These are phyloP conservation scores for Lactifluus hygrophoroides DNA, from an alignment of 768 basidiomycete genomes.

Conservation along the genomic window DNA sequence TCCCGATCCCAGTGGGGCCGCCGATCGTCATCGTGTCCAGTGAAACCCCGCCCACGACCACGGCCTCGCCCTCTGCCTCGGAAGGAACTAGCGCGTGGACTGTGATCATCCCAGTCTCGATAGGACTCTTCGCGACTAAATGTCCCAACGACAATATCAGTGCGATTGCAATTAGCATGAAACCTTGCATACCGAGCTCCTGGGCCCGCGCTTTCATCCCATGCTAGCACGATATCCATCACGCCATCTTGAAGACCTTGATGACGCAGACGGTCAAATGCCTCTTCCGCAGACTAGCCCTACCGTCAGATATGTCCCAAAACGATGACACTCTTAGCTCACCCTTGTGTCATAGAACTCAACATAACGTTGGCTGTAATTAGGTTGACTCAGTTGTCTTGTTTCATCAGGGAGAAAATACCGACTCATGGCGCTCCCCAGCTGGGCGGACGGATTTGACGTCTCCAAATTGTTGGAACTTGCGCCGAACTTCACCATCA, in stretches of 20 bases:
- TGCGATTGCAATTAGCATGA: slow-evolving; percentile 1
- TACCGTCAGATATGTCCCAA: slow-evolving; percentile 10
- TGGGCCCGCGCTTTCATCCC: slow-evolving; percentile 54
- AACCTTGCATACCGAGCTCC: slow-evolving; percentile 24
- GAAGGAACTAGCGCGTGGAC: slow-evolving; percentile 24
- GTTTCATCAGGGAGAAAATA: neutral
- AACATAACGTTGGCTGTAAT: slow-evolving; percentile 76
- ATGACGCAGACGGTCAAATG: slow-evolving; percentile 72
- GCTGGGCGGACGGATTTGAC: slow-evolving; percentile 71
- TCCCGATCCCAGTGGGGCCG: slow-evolving; percentile 18
- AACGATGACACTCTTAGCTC: slow-evolving; percentile 22
- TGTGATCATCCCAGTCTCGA: slow-evolving; percentile 22
- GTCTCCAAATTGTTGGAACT: slow-evolving; percentile 86
- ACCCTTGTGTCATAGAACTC: slow-evolving; percentile 90
- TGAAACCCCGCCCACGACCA: slow-evolving; percentile 23
- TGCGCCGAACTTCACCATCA: slow-evolving; percentile 76
- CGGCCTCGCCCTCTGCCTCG: slow-evolving; percentile 24
- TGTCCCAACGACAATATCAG: neutral
- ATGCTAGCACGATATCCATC: slow-evolving; percentile 81
- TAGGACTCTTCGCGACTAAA: slow-evolving; percentile 30
- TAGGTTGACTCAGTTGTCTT: slow-evolving; percentile 1
- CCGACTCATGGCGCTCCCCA: slow-evolving; percentile 48
- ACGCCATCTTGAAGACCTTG: slow-evolving; percentile 76
- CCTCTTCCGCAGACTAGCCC: slow-evolving; percentile 61
- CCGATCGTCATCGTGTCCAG: slow-evolving; percentile 18